Evolutionary conservation across 2,329 filamentous ascomycete genomes (phyloP).

Genomic region (Claviceps sorghi): DNA sequence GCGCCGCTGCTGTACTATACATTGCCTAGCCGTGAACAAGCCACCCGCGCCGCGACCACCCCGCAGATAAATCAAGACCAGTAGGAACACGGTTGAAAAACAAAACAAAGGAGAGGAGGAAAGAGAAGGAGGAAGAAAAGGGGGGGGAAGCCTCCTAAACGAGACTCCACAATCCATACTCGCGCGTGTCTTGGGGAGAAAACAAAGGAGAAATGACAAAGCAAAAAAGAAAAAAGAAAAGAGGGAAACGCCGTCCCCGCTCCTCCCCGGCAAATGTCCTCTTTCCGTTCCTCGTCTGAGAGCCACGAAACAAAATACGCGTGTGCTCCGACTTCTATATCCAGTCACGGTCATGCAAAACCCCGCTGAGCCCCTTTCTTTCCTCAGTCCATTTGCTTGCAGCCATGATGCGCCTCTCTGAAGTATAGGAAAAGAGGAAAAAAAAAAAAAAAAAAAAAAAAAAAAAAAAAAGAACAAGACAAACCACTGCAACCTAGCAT

Average conservation of each 20-base stretch:
- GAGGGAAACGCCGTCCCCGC: neutral
- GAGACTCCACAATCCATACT: neutral
- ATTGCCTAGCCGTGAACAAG: neutral
- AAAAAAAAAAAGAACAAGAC: neutral
- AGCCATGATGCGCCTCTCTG: neutral
- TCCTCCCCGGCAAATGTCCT: neutral
- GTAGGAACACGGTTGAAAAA: neutral
- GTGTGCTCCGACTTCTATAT: constrained; percentile 1
- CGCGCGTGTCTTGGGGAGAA: neutral
- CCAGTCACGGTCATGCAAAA: neutral
- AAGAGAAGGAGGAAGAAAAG: neutral
- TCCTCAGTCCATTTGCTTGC: neutral
- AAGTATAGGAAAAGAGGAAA: neutral
- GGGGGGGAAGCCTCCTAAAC: neutral
- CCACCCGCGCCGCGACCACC: neutral
- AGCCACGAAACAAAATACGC: neutral
- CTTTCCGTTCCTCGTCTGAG: neutral
- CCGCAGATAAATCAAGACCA: neutral
- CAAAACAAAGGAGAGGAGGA: no score
- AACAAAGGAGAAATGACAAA: neutral
- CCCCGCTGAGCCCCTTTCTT: neutral
- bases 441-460: neutral
- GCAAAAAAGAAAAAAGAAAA: neutral
- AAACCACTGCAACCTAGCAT: neutral
- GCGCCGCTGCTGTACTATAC: neutral